A percentile compares a stretch with the other conserved stretches of the same genome.
Evolutionary conservation across 768 basidiomycete genomes (phyloP).

Genomic region (Royoungia palumana): DNA sequence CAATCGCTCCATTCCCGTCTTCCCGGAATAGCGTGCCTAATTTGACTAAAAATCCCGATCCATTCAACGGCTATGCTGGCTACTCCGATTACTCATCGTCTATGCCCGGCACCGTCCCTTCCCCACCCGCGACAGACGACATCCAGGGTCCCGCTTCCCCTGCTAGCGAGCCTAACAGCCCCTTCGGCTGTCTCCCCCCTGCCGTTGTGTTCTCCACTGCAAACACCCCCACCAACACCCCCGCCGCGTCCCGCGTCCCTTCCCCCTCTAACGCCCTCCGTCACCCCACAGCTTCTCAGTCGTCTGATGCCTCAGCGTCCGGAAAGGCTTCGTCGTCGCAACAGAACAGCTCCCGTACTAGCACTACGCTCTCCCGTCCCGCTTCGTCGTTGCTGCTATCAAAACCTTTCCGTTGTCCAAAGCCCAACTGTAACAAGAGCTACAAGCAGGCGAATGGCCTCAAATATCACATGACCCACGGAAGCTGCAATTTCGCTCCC

Average conservation of each 20-base stretch:
- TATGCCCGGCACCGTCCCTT: constrained; percentile 55
- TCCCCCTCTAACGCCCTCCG: constrained; percentile 24
- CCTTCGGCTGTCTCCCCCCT: constrained; percentile 58
- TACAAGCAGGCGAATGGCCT: constrained; percentile 96
- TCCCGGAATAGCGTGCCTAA: constrained; percentile 27
- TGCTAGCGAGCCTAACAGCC: constrained; percentile 31
- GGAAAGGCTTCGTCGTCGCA: constrained; percentile 28
- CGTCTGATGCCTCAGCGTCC: constrained; percentile 24
- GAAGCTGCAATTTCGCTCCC: constrained; percentile 90
- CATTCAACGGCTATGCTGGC: constrained; percentile 67
- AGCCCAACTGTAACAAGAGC: constrained; percentile 91
- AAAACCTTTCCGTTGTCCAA: constrained; percentile 92
- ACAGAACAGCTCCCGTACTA: constrained; percentile 33
- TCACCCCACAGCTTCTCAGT: constrained; percentile 13
- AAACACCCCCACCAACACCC: constrained; percentile 47
- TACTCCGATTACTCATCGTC: constrained; percentile 63
- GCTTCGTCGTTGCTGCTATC: constrained; percentile 63
- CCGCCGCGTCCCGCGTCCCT: constrained; percentile 44
- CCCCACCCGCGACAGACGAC: constrained; percentile 30
- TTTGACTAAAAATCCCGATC: constrained; percentile 41
- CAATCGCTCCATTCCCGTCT: constrained; percentile 34
- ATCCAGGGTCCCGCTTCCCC: constrained; percentile 26
- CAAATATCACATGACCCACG: constrained; percentile 93
- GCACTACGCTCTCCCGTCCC: constrained; percentile 47
- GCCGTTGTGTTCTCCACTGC: constrained; percentile 56